Evolutionary conservation across 139 green algal species (phyloP).

Genomic region (Coelastrella sp.): DNA sequence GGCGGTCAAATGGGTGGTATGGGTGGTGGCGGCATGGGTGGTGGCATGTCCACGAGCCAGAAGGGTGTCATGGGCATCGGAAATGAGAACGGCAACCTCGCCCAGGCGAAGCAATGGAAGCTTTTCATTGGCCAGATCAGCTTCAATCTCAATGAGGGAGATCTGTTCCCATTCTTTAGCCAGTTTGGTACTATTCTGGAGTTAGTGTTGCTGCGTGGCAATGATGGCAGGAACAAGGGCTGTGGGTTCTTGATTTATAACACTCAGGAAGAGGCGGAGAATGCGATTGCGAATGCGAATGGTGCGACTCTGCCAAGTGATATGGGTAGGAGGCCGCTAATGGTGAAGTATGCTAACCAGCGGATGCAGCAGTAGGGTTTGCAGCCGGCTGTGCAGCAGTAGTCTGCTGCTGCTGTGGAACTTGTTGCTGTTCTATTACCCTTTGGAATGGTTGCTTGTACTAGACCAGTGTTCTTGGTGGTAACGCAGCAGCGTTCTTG

Average conservation of each 20-base stretch:
- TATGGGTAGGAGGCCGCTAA: background rate
- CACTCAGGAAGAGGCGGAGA: conserved; percentile 38
- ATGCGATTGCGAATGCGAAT: conserved; percentile 8
- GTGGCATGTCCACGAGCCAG: background rate
- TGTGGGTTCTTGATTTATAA: conserved; percentile 49
- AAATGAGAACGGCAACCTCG: background rate
- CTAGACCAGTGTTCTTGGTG: no score
- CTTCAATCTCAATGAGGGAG: conserved; percentile 33
- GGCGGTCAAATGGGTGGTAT: background rate
- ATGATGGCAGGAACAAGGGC: conserved; percentile 39
- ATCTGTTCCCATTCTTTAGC: conserved; percentile 45
- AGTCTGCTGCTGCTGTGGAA: no score
- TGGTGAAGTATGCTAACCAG: conserved; percentile 45
- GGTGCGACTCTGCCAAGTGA: conserved; percentile 39
- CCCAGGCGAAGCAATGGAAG: conserved; percentile 48
- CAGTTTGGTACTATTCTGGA: conserved; percentile 50
- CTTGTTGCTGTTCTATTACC: no score
- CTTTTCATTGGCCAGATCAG: conserved; percentile 52
- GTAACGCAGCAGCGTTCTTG: no score
- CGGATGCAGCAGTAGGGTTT: conserved; percentile 1
- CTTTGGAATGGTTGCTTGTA: no score
- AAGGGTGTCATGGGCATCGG: conserved; percentile 1
- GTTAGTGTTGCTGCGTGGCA: conserved; percentile 33
- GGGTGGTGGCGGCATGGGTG: background rate
- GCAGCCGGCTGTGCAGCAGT: no score